A percentile compares a stretch with the other conserved stretches of the same genome.
phyloP scores from a whole-genome alignment of 106 monocot species.

The Amphibolis antarctica region DNA sequence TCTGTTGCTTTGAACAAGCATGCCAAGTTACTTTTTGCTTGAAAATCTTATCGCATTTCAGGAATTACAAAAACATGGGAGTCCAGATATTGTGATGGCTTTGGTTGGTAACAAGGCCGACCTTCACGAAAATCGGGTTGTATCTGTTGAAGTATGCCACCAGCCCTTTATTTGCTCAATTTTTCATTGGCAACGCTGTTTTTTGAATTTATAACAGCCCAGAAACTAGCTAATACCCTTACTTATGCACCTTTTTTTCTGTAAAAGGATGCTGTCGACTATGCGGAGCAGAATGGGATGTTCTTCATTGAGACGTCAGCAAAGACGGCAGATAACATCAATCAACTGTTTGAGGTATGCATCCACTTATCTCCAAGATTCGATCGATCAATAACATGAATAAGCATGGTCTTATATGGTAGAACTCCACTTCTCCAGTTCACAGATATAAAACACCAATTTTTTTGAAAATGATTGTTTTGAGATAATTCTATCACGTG shows the following conservation, averaged over 20 bases:
- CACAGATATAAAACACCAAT: no score
- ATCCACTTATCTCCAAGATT: no score
- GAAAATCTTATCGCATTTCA: conserved; percentile 15
- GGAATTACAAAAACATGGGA: conserved; percentile 99
- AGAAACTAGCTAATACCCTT: not conserved
- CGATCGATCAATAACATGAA: not conserved
- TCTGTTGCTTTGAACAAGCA: no score
- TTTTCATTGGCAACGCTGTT: no score
- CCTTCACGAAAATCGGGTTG: conserved; percentile 78
- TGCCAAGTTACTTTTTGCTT: no score
- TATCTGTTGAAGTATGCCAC: conserved; percentile 43
- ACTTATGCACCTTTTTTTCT: not conserved
- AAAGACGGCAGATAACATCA: conserved; percentile 97
- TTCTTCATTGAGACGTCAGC: conserved; percentile 98
- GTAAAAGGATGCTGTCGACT: conserved; percentile 67
- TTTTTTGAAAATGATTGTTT: no score
- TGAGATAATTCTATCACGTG: no score
- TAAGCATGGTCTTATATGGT: not conserved
- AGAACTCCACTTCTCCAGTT: not conserved
- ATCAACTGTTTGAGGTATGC: conserved; percentile 92
- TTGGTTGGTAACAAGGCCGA: conserved; percentile 99
- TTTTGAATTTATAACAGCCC: not conserved
- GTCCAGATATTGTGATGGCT: conserved; percentile 88
- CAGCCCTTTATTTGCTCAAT: not conserved
- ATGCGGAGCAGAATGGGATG: conserved; percentile 94